These are phyloP conservation scores for Mycena sanguinolenta DNA, from an alignment of 768 basidiomycete species.

Conservation along the genomic window DNA sequence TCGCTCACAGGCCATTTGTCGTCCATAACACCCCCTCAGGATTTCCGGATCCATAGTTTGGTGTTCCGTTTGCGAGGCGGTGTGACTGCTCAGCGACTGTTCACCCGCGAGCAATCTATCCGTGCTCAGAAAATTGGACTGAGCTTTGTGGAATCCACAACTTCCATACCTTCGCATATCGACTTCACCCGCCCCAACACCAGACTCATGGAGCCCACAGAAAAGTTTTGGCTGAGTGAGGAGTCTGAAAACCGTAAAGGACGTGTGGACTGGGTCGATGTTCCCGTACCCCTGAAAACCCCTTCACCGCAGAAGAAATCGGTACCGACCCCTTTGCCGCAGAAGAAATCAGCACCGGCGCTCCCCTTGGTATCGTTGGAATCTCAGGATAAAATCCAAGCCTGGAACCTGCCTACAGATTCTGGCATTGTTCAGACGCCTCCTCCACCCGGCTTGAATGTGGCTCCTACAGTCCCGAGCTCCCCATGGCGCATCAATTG, in stretches of 20 bases:
- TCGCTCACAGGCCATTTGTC: not conserved
- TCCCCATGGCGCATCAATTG: not conserved
- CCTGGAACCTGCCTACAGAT: too few species aligned
- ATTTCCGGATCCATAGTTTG: not conserved
- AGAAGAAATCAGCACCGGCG: too few species aligned
- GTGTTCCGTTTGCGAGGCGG: not conserved
- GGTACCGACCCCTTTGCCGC: too few species aligned
- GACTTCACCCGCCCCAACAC: not conserved
- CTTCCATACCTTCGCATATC: not conserved
- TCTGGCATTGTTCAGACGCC: too few species aligned
- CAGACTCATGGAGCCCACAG: not conserved
- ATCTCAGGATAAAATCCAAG: too few species aligned
- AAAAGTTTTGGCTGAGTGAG: not conserved
- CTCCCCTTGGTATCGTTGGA: too few species aligned
- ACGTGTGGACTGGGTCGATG: not conserved
- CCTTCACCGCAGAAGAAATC: conserved; percentile 2
- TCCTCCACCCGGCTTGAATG: too few species aligned
- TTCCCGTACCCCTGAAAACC: not conserved
- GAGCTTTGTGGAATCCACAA: not conserved
- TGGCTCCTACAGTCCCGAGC: not conserved
- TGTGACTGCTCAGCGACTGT: not conserved
- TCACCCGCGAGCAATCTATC: not conserved
- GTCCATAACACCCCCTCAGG: not conserved
- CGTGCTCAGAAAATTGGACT: not conserved
- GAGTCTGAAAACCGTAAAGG: not conserved